phyloP scores from a whole-genome alignment of 208 protist genomes.

The Crithidia thermophila region DNA sequence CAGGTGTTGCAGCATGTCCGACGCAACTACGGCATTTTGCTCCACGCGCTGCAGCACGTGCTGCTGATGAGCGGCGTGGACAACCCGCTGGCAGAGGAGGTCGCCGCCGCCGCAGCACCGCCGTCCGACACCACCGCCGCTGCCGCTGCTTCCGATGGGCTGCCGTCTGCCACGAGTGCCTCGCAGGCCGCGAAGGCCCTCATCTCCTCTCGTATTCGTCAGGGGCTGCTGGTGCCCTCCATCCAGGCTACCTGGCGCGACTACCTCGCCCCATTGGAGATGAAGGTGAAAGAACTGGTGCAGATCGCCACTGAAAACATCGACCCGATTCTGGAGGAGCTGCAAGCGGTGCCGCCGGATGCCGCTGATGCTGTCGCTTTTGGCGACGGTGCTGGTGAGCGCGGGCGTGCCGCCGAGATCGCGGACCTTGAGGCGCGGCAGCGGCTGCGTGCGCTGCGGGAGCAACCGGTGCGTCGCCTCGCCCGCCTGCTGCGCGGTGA shows the following conservation, averaged over 20 bases:
- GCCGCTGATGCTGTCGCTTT: not conserved
- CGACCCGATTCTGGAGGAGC: constrained; percentile 27
- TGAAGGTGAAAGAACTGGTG: constrained; percentile 45
- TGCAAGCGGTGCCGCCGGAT: not conserved
- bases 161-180: too few relatives aligned
- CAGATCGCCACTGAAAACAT: constrained; percentile 47
- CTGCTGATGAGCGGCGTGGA: constrained; percentile 2
- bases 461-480: constrained; percentile 30
- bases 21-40: constrained; percentile 46
- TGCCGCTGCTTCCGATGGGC: not conserved
- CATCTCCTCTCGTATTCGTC: constrained; percentile 22
- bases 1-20: constrained; percentile 26
- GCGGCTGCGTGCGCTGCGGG: constrained; percentile 15
- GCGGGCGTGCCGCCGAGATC: not conserved
- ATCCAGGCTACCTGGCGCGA: constrained; percentile 57
- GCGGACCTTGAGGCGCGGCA: constrained; percentile 11
- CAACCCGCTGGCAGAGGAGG: not conserved
- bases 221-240: constrained; percentile 47
- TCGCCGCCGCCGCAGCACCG: too few relatives aligned
- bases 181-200: constrained; percentile 10
- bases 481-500: constrained; percentile 44
- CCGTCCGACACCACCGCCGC: too few relatives aligned
- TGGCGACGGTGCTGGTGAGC: too few relatives aligned
- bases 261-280: constrained; percentile 51
- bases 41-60: constrained; percentile 39